Evolutionary conservation across 148 eudicot genomes (phyloP).

Genomic region (Rhododendron griersonianum): DNA sequence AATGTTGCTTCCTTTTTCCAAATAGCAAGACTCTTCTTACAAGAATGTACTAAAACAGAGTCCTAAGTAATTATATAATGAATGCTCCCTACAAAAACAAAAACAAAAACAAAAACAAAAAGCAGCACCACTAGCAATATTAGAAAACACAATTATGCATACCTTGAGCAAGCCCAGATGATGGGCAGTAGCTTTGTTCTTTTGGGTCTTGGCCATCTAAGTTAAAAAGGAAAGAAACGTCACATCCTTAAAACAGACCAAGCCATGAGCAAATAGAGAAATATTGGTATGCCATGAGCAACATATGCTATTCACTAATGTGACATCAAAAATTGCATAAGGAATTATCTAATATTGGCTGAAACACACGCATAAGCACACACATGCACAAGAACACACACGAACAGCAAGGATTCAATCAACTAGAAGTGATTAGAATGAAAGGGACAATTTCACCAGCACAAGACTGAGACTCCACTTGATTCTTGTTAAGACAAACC

Average conservation of each 20-base stretch:
- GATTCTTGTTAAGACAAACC: background rate
- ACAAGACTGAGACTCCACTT: background rate
- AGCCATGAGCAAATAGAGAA: background rate
- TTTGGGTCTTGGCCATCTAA: conserved; percentile 98
- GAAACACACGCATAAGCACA: background rate
- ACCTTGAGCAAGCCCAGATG: conserved; percentile 91
- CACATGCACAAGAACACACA: background rate
- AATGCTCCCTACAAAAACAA: background rate
- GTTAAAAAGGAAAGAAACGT: conserved; percentile 10
- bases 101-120: background rate
- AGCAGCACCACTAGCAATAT: background rate
- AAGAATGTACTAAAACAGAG: background rate
- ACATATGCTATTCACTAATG: background rate
- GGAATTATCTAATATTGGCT: background rate
- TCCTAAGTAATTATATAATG: background rate
- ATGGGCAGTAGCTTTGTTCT: conserved; percentile 99
- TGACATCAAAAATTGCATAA: background rate
- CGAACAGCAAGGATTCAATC: background rate
- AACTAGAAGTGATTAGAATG: background rate
- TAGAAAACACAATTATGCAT: conserved; percentile 1
- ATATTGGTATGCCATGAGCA: background rate
- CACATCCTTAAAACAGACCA: background rate
- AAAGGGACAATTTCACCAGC: background rate
- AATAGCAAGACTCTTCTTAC: background rate
- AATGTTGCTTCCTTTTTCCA: background rate